Evolutionary conservation across 805 yeast species (phyloP).

Genomic region (Ascoidea tarda): DNA sequence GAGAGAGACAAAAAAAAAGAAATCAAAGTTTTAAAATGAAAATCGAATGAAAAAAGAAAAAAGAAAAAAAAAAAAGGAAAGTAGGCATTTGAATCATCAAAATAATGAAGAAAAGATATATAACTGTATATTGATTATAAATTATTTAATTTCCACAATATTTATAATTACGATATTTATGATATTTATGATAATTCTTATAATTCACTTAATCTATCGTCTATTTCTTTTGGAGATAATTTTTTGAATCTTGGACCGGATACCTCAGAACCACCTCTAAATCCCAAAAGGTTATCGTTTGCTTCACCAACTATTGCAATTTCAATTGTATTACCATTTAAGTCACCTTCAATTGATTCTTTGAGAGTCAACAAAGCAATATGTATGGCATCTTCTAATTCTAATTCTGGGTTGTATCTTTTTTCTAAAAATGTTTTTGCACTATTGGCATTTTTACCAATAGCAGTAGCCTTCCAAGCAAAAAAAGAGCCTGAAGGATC

Average conservation of each 20-base stretch:
- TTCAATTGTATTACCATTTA: slow-evolving; percentile 93
- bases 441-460: slow-evolving; percentile 91
- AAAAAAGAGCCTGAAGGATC: slow-evolving; percentile 97
- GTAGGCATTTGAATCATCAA: too few relatives aligned
- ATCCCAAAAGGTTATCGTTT: slow-evolving; percentile 70
- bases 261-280: slow-evolving; percentile 63
- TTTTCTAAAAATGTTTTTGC: slow-evolving; percentile 96
- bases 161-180: too few relatives aligned
- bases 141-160: too few relatives aligned
- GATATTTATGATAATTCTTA: slow-evolving; percentile 17
- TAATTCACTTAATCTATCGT: slow-evolving; percentile 88
- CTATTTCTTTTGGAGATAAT: slow-evolving; percentile 79
- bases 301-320: slow-evolving; percentile 78
- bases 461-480: slow-evolving; percentile 99
- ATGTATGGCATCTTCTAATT: slow-evolving; percentile 95
- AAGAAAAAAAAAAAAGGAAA: too few relatives aligned
- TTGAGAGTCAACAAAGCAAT: slow-evolving; percentile 88
- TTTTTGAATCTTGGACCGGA: slow-evolving; percentile 84
- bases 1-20: too few relatives aligned
- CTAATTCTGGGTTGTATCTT: slow-evolving; percentile 96
- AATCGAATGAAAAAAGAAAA: too few relatives aligned
- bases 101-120: too few relatives aligned
- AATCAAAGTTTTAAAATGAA: too few relatives aligned
- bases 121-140: too few relatives aligned
- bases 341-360: slow-evolving; percentile 96